phyloP scores from a whole-genome alignment of 257 asterid species.

The Marsdenia floribunda region DNA sequence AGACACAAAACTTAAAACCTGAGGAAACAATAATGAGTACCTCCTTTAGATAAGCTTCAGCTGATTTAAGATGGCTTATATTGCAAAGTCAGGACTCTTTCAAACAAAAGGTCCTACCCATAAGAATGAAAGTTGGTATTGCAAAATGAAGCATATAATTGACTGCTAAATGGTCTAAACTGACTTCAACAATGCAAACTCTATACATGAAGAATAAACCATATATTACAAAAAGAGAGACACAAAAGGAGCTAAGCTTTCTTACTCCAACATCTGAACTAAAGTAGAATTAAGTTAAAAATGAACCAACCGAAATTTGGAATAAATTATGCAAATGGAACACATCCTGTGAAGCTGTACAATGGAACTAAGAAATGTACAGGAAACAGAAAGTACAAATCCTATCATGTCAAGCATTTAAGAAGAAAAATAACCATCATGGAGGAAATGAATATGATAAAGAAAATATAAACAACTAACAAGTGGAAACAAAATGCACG shows the following conservation, averaged over 20 bases:
- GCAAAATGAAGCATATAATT: not conserved
- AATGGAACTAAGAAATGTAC: not conserved
- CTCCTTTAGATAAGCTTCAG: not conserved
- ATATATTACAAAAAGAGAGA: not conserved
- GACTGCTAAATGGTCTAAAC: not conserved
- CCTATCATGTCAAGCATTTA: not conserved
- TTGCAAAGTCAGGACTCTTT: not conserved
- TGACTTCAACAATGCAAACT: not conserved
- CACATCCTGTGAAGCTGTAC: not conserved
- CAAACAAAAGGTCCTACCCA: not conserved
- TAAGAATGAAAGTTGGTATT: not conserved
- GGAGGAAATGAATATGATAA: not conserved
- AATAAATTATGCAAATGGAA: not conserved
- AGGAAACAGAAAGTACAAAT: not conserved
- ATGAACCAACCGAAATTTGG: not conserved
- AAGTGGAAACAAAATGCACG: not conserved
- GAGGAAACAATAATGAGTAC: not conserved
- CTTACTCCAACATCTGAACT: not conserved
- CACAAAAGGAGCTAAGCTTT: not conserved
- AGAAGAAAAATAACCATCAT: not conserved
- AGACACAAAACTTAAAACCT: not conserved
- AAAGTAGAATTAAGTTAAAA: not conserved
- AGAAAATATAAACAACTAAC: not conserved
- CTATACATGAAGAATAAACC: not conserved
- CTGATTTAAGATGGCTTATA: not conserved